These are phyloP conservation scores for Quercus ilex DNA, from an alignment of 306 rosid species.

Conservation along the genomic window DNA sequence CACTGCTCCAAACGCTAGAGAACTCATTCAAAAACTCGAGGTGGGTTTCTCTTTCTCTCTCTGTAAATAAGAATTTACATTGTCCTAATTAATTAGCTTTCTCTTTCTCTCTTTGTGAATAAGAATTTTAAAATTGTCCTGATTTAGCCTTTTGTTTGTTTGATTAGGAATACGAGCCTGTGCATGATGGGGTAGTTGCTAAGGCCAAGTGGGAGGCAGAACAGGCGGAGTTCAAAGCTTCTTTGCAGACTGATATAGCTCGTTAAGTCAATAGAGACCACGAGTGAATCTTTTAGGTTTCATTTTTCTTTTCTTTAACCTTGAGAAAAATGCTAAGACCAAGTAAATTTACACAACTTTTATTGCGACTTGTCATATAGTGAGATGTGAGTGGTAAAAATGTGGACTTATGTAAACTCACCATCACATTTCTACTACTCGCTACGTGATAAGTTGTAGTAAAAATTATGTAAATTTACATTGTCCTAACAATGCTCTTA, in stretches of 20 bases:
- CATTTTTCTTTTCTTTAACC: background rate
- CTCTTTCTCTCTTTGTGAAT: too few species aligned
- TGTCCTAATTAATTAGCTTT: too few species aligned
- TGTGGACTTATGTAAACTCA: accelerated
- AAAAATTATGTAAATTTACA: too few species aligned
- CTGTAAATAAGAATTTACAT: background rate
- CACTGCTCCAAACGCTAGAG: slow-evolving; percentile 20
- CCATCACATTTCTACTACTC: accelerated
- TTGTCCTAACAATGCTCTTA: too few species aligned
- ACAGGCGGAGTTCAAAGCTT: slow-evolving; percentile 21
- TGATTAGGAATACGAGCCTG: slow-evolving; percentile 17
- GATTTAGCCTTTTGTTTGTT: background rate
- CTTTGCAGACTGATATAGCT: slow-evolving; percentile 17
- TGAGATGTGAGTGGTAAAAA: too few species aligned
- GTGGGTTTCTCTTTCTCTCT: background rate
- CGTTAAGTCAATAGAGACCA: background rate
- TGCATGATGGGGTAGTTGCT: slow-evolving; percentile 14
- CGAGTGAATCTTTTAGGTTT: background rate
- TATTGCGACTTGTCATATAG: accelerated
- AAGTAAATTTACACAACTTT: too few species aligned
- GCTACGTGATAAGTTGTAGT: accelerated
- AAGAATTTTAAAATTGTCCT: too few species aligned
- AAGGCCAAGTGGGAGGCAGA: slow-evolving; percentile 32
- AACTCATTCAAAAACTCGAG: slow-evolving; percentile 30
- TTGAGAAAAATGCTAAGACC: background rate